Evolutionary conservation across 495 filamentous ascomycete species (phyloP).

Genomic region (Penicillium crystallinum): DNA sequence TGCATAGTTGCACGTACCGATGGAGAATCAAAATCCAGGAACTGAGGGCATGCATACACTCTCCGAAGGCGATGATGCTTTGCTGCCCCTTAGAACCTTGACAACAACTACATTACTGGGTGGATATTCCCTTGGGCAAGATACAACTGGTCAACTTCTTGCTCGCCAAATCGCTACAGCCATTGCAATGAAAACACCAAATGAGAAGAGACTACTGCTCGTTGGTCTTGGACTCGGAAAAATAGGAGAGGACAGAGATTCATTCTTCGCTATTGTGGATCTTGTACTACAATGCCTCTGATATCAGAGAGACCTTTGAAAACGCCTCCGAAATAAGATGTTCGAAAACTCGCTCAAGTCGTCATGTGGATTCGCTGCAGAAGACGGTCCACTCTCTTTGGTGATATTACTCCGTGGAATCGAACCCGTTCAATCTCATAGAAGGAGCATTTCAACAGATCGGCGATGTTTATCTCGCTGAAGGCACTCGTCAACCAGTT

Average conservation of each 20-base stretch:
- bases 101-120: conserved; percentile 87
- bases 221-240: conserved; percentile 75
- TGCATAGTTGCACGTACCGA: conserved; percentile 76
- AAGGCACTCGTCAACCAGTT: not conserved
- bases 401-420: not conserved
- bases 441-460: not conserved
- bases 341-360: not conserved
- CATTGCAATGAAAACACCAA: conserved; percentile 62
- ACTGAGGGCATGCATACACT: conserved; percentile 43
- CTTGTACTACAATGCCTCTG: conserved; percentile 65
- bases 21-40: conserved; percentile 61
- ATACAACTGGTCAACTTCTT: conserved; percentile 79
- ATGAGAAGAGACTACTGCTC: conserved; percentile 74
- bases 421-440: not conserved
- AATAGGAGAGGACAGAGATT: conserved; percentile 57
- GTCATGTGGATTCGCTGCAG: not conserved
- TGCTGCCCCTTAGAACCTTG: conserved; percentile 72
- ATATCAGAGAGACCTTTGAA: not conserved
- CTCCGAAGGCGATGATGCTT: conserved; percentile 48
- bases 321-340: too few relatives aligned
- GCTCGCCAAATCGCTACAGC: conserved; percentile 83
- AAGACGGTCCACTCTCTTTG: not conserved
- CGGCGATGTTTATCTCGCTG: not conserved
- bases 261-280: conserved; percentile 79
- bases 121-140: conserved; percentile 71